These are phyloP conservation scores for Lipomyces japonicus DNA, from an alignment of 805 yeast genomes.

Conservation along the genomic window DNA sequence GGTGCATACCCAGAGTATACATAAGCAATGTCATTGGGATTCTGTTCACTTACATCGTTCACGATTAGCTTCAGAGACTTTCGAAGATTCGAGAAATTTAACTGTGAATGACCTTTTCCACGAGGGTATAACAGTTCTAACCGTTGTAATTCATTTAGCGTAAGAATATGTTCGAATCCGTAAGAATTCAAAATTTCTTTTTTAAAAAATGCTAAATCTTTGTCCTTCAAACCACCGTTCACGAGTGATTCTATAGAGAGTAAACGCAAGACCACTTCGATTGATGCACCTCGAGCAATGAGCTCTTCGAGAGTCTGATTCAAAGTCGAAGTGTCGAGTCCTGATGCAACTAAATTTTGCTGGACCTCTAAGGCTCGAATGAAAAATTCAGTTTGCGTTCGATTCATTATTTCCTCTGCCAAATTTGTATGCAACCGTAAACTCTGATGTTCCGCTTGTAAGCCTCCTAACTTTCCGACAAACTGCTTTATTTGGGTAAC, in stretches of 20 bases:
- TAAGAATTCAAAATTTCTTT: constrained; percentile 57
- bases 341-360: constrained; percentile 63
- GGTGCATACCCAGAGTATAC: constrained; percentile 85
- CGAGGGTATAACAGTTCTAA: constrained; percentile 46
- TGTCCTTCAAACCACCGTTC: constrained; percentile 64
- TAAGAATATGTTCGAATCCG: constrained; percentile 54
- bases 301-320: constrained; percentile 47
- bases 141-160: constrained; percentile 49
- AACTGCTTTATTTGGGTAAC: constrained; percentile 65
- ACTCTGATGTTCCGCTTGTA: constrained; percentile 64
- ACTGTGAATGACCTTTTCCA: constrained; percentile 30
- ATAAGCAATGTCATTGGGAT: constrained; percentile 52
- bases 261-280: constrained; percentile 49
- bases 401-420: constrained; percentile 30
- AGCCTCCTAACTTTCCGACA: constrained; percentile 62
- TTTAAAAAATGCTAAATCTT: constrained; percentile 55
- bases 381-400: constrained; percentile 34
- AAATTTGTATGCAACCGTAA: constrained; percentile 51
- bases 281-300: constrained; percentile 45
- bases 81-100: constrained; percentile 49
- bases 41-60: constrained; percentile 38
- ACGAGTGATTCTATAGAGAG: constrained; percentile 57
- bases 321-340: constrained; percentile 42
- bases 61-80: constrained; percentile 37
- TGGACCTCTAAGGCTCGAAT: constrained; percentile 56